Evolutionary conservation across 2,329 filamentous ascomycete species (phyloP).

Genomic region (Xylariales sp.): DNA sequence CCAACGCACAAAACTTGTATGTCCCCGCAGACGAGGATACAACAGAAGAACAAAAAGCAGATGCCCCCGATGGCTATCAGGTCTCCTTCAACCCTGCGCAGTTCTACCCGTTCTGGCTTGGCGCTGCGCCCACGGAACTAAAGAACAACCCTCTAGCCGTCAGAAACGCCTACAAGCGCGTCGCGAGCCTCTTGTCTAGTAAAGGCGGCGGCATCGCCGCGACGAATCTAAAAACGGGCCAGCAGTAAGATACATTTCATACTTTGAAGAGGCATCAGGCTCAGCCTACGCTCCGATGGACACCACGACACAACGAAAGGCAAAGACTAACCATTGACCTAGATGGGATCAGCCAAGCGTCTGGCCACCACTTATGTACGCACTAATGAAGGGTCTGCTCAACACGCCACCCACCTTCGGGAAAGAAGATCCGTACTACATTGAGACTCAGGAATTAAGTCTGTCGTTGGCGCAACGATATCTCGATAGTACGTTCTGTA

Average conservation of each 20-base stretch:
- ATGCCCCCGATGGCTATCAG: conserved; percentile 66
- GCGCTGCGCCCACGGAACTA: conserved; percentile 68
- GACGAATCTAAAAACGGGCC: conserved; percentile 69
- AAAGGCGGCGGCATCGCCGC: conserved; percentile 69
- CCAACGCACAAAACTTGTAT: conserved; percentile 65
- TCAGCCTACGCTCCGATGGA: not conserved
- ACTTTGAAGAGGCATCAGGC: not conserved
- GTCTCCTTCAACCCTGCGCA: conserved; percentile 69
- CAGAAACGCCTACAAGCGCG: conserved; percentile 63
- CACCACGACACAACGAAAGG: not conserved
- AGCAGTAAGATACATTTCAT: conserved; percentile 50
- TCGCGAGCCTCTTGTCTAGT: conserved; percentile 63
- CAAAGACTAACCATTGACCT: conserved; percentile 14
- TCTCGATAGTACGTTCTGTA: conserved; percentile 75
- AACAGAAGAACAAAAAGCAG: conserved; percentile 54
- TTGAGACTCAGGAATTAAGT: conserved; percentile 65
- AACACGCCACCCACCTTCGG: conserved; percentile 69
- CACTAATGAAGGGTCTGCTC: conserved; percentile 70
- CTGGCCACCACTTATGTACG: conserved; percentile 75
- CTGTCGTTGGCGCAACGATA: conserved; percentile 72
- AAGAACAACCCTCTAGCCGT: conserved; percentile 70
- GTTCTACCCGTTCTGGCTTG: conserved; percentile 77
- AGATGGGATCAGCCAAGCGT: conserved; percentile 76
- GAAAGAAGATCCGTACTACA: conserved; percentile 63
- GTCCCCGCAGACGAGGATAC: conserved; percentile 61